Evolutionary conservation across 2,329 filamentous ascomycete genomes (phyloP), one percentile per base, ranked within the genome.

Genomic region (Pyricularia sp.): DNA sequence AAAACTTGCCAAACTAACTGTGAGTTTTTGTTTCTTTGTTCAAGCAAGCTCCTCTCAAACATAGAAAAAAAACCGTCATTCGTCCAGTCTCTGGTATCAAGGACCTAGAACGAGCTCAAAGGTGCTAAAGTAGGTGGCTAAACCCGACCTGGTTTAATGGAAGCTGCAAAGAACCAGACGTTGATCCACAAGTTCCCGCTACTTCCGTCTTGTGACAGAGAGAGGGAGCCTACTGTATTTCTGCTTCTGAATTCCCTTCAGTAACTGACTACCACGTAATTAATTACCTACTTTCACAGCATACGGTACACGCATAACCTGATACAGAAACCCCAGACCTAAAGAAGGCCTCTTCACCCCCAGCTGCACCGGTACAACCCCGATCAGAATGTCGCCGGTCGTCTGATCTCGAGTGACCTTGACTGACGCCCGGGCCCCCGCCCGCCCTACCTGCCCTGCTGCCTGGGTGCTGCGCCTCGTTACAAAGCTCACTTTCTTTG

Each of bases 381-480:
- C 11, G 33, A 36, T 14, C 33, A 50, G 20, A n/a, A 50, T 50
- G 42, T 50, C 42, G 42, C 17, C 42, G 42, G 6, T 61, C 59
- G 59, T 63, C 59, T 28, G 59, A 63, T 63, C 59, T 63, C 11
- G 25, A 63, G 59, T 63, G 6, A 28, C 59, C 42, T n/a, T 50
- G 42, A 50, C 42, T 50, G 42, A 50, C 42, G 42, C 42, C 42
- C 20, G 17, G 42, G 42, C 42, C 42, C 42, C 42, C 17, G 17
- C 42, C 42, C 20, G 20, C 26, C 59, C 12, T 17, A 6, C 59
- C 12, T 28, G 59, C 25, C 58, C 25, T 63, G 23, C 59, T 63
- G 59, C 59, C 59, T 30, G 59, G 59, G 59, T 30, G 59, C 59
- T 63, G 59, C 59, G 59, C 59, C 59, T 63, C 59, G 25, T 63